Evolutionary conservation across 139 green algal species (phyloP).

Genomic region (Micractinium sp.): DNA sequence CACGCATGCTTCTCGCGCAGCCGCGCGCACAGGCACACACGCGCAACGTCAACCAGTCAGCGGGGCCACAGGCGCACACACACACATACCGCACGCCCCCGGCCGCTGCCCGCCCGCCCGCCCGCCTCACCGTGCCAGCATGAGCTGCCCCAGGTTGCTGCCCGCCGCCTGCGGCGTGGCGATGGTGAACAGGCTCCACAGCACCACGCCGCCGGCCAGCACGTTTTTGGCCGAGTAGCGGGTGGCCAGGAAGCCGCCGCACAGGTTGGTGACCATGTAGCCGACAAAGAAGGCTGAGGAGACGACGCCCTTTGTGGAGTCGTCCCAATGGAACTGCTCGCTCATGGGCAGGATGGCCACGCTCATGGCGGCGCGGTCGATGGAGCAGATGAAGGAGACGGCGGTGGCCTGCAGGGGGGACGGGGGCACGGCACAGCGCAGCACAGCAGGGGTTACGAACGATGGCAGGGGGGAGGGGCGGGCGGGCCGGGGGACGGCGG

Average conservation of each 20-base stretch:
- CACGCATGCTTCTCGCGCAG: too few relatives aligned
- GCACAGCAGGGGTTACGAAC: too few relatives aligned
- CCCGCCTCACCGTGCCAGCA: slow-evolving; percentile 35
- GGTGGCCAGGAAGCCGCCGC: slow-evolving; percentile 57
- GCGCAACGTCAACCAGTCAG: background rate
- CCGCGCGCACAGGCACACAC: too few relatives aligned
- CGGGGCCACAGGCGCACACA: background rate
- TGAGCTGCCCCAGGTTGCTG: slow-evolving; percentile 33
- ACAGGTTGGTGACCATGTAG: slow-evolving; percentile 80
- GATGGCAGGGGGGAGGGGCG: too few relatives aligned
- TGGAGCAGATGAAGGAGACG: slow-evolving; percentile 69
- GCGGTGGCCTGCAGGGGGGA: slow-evolving; percentile 17
- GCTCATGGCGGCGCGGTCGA: slow-evolving; percentile 79
- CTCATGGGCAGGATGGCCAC: slow-evolving; percentile 83
- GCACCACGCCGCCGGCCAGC: slow-evolving; percentile 69
- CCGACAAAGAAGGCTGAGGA: slow-evolving; percentile 70
- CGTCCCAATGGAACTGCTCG: slow-evolving; percentile 72
- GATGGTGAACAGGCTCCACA: slow-evolving; percentile 83
- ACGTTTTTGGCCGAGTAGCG: slow-evolving; percentile 65
- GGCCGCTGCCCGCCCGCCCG: too few relatives aligned
- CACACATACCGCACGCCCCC: background rate
- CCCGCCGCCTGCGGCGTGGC: slow-evolving; percentile 71
- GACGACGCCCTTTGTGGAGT: slow-evolving; percentile 75
- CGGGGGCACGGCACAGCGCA: background rate
- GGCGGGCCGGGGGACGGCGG: too few relatives aligned